Evolutionary conservation across 2,329 filamentous ascomycete genomes (phyloP), one percentile per base, ranked within the genome.

Genomic region (Penicillium griseofulvum): DNA sequence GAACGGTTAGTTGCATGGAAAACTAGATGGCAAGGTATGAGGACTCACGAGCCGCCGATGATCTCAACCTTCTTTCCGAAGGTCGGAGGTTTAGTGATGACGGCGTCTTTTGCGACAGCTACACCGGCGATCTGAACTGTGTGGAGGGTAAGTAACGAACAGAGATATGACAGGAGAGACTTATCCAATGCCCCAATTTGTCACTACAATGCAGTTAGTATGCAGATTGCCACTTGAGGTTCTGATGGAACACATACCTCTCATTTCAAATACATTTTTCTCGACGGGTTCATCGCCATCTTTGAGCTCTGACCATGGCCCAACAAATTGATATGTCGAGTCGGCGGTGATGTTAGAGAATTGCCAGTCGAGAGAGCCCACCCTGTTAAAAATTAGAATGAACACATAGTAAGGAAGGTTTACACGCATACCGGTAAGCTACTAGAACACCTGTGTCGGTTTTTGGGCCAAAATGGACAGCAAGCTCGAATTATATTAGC

Each of bases 311-410:
- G 76, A 71, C n/a, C 66, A 65, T 0, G 76, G 68, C 24, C 71
- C 77, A 46, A 84, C 74, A 44, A 87, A 78, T 17, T 84, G 76
- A 65, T 86, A 82, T 0, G 83, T 85, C 12, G 75, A 75, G 26
- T 78, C 76, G 0, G 78, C 76, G 2, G 82, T 85, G 43, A 86
- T 78, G 62, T 87, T 86, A 33, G 82, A 83, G 63, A 86, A 81
- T 53, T 76, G 73, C 83, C 83, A 87, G 64, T 85, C 83, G 48
- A 83, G 76, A 3, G 81, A 82, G 38, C 76, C 76, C 26, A 85
- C 74, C n/a, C 83, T 79, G 41, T 33, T 9, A 12, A 53, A 2
- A 24, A 16, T 52, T 52, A 54, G 45, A 3, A 26, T 22, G 19
- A 46, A 51, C 36, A 17, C 33, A n/a, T 6, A 17, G 5, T 29